phyloP scores from a whole-genome alignment of 1,284 basidiomycete genomes.

The Phellinidium pouzarii region DNA sequence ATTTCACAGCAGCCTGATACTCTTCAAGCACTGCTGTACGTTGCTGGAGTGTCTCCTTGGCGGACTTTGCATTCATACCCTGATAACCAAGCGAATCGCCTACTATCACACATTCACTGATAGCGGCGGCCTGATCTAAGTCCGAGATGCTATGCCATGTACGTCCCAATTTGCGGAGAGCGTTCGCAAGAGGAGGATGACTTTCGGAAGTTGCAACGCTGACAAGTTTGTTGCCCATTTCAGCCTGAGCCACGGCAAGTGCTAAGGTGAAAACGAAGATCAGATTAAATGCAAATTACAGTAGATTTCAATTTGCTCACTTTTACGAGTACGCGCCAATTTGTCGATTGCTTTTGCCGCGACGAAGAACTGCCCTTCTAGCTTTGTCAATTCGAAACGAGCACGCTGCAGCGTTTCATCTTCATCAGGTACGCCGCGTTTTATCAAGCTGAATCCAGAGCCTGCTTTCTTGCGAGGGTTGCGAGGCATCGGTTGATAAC shows the following conservation, averaged over 20 bases:
- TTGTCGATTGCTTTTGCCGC: slow-evolving; percentile 84
- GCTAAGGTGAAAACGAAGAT: slow-evolving; percentile 36
- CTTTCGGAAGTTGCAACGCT: slow-evolving; percentile 85
- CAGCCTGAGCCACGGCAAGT: slow-evolving; percentile 67
- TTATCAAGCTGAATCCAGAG: slow-evolving; percentile 62
- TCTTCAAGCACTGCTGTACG: slow-evolving; percentile 87
- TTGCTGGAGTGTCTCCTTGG: slow-evolving; percentile 86
- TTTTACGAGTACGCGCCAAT: slow-evolving; percentile 71
- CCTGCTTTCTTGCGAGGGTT: slow-evolving; percentile 58
- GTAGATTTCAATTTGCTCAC: slow-evolving; percentile 35
- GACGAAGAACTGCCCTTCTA: slow-evolving; percentile 86
- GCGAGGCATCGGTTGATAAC: slow-evolving; percentile 76
- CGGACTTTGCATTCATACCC: slow-evolving; percentile 88
- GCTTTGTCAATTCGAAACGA: slow-evolving; percentile 83
- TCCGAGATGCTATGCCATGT: slow-evolving; percentile 81
- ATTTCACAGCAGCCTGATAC: slow-evolving; percentile 85
- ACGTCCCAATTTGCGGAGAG: slow-evolving; percentile 77
- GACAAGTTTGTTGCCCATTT: slow-evolving; percentile 85
- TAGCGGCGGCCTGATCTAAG: slow-evolving; percentile 78
- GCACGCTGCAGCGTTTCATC: slow-evolving; percentile 82
- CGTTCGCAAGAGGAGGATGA: slow-evolving; percentile 73
- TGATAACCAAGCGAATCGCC: slow-evolving; percentile 92
- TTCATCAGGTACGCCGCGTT: slow-evolving; percentile 71
- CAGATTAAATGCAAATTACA: slow-evolving; percentile 1
- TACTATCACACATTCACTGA: slow-evolving; percentile 87